phyloP scores from a whole-genome alignment of 2,329 filamentous ascomycete genomes.

The Aaosphaeria arxii region DNA sequence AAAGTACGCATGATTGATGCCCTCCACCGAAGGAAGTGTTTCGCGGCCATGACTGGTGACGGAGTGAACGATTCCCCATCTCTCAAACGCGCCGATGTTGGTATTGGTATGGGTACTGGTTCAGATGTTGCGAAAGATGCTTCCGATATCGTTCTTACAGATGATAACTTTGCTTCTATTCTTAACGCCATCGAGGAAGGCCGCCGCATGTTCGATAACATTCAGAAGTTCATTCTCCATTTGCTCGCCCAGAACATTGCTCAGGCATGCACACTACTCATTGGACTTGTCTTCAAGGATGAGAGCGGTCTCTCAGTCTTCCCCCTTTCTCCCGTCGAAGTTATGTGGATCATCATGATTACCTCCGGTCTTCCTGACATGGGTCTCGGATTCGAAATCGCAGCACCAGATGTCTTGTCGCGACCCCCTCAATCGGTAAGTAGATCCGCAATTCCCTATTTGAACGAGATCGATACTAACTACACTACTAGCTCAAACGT shows the following conservation, averaged over 20 bases:
- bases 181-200: conserved; percentile 81
- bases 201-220: conserved; percentile 82
- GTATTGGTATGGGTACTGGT: conserved; percentile 87
- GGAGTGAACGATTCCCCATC: conserved; percentile 86
- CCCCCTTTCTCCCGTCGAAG: conserved; percentile 79
- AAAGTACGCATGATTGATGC: conserved; percentile 92
- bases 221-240: conserved; percentile 79
- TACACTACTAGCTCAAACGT: conserved; percentile 25
- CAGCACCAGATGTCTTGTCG: conserved; percentile 72
- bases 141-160: conserved; percentile 78
- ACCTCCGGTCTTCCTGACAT: conserved; percentile 86
- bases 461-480: background rate
- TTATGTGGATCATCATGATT: conserved; percentile 93
- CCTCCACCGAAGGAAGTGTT: conserved; percentile 70
- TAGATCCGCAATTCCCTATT: conserved; percentile 37
- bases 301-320: conserved; percentile 70
- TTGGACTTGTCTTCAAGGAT: conserved; percentile 81
- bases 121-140: conserved; percentile 85
- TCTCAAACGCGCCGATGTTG: conserved; percentile 76
- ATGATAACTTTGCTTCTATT: conserved; percentile 87
- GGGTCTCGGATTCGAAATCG: conserved; percentile 77
- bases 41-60: conserved; percentile 85
- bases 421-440: conserved; percentile 71
- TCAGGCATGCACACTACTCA: conserved; percentile 76
- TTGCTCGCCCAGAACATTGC: conserved; percentile 79